Conservation (phyloP, 1,284 basidiomycete species). For the Rhodotorula sp. region DNA sequence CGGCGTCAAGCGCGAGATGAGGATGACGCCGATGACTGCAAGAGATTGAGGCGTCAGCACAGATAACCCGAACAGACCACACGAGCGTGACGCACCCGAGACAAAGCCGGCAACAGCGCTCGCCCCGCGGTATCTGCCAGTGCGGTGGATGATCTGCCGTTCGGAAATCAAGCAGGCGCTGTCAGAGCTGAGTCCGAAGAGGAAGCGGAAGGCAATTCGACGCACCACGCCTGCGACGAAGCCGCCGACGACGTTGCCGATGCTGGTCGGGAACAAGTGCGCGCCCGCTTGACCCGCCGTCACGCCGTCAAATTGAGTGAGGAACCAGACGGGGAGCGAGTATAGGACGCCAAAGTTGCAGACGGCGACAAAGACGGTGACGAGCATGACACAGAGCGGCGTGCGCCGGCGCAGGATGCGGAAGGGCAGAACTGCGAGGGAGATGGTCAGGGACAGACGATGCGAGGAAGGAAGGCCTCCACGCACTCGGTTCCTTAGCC, state of each 20-base stretch:
- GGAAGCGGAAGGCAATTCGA: no score
- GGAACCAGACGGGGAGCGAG: constrained; percentile 82
- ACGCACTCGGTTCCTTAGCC: constrained; percentile 61
- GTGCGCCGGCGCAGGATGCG: constrained; percentile 16
- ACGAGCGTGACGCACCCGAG: constrained; percentile 52
- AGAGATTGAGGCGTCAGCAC: no score
- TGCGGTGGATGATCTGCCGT: not conserved
- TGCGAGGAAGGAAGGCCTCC: constrained; percentile 37
- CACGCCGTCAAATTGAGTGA: constrained; percentile 62
- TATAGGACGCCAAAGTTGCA: constrained; percentile 66
- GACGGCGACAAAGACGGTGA: constrained; percentile 68
- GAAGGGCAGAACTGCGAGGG: constrained; percentile 20
- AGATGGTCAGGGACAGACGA: constrained; percentile 4
- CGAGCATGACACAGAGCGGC: constrained; percentile 51
- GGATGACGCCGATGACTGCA: constrained; percentile 3
- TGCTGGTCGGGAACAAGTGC: constrained; percentile 73
- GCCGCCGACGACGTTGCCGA: constrained; percentile 70
- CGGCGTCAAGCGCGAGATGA: constrained; percentile 2
- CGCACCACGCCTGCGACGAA: constrained; percentile 65
- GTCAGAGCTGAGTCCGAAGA: no score
- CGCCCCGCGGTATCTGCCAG: constrained; percentile 30
- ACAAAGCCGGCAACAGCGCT: constrained; percentile 53
- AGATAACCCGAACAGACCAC: not conserved
- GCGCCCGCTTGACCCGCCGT: constrained; percentile 57
- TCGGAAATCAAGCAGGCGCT: no score